phyloP scores from a whole-genome alignment of 139 green algal species.

The Zygnema circumcarinatum region DNA sequence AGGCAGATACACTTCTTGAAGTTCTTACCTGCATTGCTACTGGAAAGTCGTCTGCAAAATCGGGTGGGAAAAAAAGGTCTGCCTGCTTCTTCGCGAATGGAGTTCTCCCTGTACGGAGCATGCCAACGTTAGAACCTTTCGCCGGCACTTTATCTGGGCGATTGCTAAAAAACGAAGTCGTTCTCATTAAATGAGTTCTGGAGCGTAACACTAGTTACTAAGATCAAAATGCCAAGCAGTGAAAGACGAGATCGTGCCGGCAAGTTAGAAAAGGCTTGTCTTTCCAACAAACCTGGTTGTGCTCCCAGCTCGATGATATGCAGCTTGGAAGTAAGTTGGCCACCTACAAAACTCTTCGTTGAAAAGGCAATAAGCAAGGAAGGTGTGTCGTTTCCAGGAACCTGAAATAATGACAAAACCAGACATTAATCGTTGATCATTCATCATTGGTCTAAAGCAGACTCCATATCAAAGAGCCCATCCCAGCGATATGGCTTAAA shows the following conservation, averaged over 20 bases:
- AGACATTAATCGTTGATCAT: background rate
- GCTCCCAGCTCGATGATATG: conserved; percentile 97
- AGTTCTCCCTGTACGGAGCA: conserved; percentile 53
- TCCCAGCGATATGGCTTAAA: too few relatives aligned
- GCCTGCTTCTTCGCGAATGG: conserved; percentile 83
- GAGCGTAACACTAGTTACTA: background rate
- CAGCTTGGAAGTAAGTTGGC: conserved; percentile 89
- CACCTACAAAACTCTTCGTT: conserved; percentile 91
- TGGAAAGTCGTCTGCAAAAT: conserved; percentile 99
- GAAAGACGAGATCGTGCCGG: too few relatives aligned
- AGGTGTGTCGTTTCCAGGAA: conserved; percentile 58
- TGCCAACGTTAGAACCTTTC: conserved; percentile 50
- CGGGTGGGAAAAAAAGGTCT: conserved; percentile 98
- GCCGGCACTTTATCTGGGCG: conserved; percentile 13
- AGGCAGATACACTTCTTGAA: background rate
- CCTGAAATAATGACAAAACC: conserved; percentile 44
- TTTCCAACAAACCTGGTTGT: conserved; percentile 65
- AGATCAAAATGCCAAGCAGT: too few relatives aligned
- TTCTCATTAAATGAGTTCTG: background rate
- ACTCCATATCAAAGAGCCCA: too few relatives aligned
- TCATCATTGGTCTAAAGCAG: too few relatives aligned
- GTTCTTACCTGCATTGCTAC: conserved; percentile 87
- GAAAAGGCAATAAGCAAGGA: conserved; percentile 94
- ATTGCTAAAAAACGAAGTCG: background rate
- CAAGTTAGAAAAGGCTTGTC: conserved; percentile 13